phyloP scores from a whole-genome alignment of 371 early-diverging fungal genomes.

The Smittium mucronatum region DNA sequence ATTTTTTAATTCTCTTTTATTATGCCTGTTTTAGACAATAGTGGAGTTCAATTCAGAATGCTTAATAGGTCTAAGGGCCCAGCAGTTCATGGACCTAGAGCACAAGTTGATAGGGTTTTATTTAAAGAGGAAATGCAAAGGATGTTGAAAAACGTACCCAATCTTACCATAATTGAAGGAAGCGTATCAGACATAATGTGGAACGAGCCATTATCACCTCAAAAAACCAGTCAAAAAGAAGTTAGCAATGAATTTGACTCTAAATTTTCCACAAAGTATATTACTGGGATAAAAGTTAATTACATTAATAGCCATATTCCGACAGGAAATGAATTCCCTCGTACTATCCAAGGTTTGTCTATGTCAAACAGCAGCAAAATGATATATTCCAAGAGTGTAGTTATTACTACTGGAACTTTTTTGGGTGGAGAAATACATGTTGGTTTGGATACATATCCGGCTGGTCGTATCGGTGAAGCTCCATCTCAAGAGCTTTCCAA shows the following conservation, averaged over 20 bases:
- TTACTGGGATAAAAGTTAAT: neutral
- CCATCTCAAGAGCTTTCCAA: conserved; percentile 63
- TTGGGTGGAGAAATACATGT: conserved; percentile 73
- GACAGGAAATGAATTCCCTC: neutral
- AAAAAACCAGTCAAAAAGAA: neutral
- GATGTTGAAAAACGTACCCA: conserved; percentile 46
- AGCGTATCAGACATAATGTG: conserved; percentile 61
- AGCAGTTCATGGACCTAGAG: conserved; percentile 77
- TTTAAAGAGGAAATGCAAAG: conserved; percentile 64
- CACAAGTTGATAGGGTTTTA: conserved; percentile 68
- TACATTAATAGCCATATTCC: neutral
- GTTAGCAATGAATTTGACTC: neutral
- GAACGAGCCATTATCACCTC: conserved; percentile 15
- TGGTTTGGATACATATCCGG: conserved; percentile 57
- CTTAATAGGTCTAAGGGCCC: conserved; percentile 75
- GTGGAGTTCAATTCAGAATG: conserved; percentile 79
- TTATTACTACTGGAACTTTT: conserved; percentile 79
- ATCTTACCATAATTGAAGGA: conserved; percentile 52
- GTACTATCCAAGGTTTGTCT: neutral
- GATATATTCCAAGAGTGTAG: conserved; percentile 28
- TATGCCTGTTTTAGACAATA: conserved; percentile 35
- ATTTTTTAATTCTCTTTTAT: neutral
- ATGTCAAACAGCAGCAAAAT: neutral
- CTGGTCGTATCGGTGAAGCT: conserved; percentile 64
- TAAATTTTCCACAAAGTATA: neutral